Percentiles rank a stretch among this genome's conserved stretches.
These are phyloP conservation scores for Epipyxis sp. DNA, from an alignment of 108 stramenopile species.

Conservation along the genomic window DNA sequence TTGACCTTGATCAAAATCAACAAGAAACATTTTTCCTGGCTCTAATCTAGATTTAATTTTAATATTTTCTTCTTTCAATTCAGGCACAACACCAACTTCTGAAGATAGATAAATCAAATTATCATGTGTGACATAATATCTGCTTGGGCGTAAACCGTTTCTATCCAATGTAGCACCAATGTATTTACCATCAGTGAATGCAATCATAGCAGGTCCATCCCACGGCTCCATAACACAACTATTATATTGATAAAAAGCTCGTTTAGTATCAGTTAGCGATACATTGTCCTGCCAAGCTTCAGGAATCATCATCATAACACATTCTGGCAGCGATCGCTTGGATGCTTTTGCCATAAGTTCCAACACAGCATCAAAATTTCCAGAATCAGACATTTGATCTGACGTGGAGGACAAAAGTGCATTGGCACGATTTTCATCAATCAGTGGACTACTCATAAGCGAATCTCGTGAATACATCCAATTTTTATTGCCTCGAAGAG, in stretches of 20 bases:
- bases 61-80: conserved; percentile 52
- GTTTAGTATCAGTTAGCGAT: conserved; percentile 75
- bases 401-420: conserved; percentile 73
- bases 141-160: conserved; percentile 86
- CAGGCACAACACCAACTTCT: conserved; percentile 86
- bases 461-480: conserved; percentile 95
- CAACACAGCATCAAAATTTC: conserved; percentile 89
- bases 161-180: conserved; percentile 90
- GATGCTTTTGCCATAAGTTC: conserved; percentile 87
- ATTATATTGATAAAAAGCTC: conserved; percentile 94
- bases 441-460: conserved; percentile 82
- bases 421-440: conserved; percentile 66
- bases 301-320: conserved; percentile 92
- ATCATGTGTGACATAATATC: conserved; percentile 93
- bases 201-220: conserved; percentile 99
- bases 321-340: conserved; percentile 78
- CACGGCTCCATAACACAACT: conserved; percentile 97
- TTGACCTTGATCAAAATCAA: conserved; percentile 83
- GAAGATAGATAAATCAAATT: conserved; percentile 87
- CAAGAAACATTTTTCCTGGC: conserved; percentile 96
- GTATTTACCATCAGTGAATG: conserved; percentile 90
- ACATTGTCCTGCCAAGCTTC: conserved; percentile 92
- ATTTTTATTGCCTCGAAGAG: conserved; percentile 90
- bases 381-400: conserved; percentile 87
- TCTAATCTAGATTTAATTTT: conserved; percentile 89